Evolutionary conservation across 345 rosid species (phyloP).

Genomic region (Punica granatum): DNA sequence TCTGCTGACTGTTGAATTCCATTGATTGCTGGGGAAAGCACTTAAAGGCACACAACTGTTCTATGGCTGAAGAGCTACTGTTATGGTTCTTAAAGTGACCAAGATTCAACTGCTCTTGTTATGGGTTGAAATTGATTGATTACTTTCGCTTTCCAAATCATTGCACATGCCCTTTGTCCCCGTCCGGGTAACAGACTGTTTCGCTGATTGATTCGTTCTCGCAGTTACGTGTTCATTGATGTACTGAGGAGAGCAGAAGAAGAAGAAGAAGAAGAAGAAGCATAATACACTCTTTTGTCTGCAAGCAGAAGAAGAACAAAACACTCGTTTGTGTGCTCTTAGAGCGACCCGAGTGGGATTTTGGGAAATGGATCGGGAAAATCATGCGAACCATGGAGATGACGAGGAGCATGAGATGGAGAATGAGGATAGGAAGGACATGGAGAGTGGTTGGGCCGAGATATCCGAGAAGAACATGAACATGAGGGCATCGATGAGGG

Average conservation of each 20-base stretch:
- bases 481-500: slow-evolving; percentile 10
- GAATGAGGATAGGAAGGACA: slow-evolving; percentile 22
- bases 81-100: too few species aligned
- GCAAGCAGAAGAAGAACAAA: not conserved
- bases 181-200: not conserved
- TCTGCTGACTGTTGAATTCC: not conserved
- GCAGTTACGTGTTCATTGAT: not conserved
- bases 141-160: not conserved
- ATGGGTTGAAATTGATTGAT: not conserved
- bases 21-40: not conserved
- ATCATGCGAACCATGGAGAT: slow-evolving; percentile 7
- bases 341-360: too few species aligned
- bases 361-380: slow-evolving; percentile 17
- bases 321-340: not conserved
- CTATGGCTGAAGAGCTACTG: too few species aligned
- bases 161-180: not conserved
- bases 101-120: too few species aligned
- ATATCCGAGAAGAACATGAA: slow-evolving; percentile 15
- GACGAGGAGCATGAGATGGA: slow-evolving; percentile 22
- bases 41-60: too few species aligned
- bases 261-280: not conserved
- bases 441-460: slow-evolving; percentile 14
- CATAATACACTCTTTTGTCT: too few species aligned
- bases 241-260: not conserved
- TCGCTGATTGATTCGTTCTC: not conserved